Percentiles rank a stretch among this genome's conserved stretches.
Evolutionary conservation across 106 monocot genomes (phyloP).

Genomic region (Phalaenopsis equestris): DNA sequence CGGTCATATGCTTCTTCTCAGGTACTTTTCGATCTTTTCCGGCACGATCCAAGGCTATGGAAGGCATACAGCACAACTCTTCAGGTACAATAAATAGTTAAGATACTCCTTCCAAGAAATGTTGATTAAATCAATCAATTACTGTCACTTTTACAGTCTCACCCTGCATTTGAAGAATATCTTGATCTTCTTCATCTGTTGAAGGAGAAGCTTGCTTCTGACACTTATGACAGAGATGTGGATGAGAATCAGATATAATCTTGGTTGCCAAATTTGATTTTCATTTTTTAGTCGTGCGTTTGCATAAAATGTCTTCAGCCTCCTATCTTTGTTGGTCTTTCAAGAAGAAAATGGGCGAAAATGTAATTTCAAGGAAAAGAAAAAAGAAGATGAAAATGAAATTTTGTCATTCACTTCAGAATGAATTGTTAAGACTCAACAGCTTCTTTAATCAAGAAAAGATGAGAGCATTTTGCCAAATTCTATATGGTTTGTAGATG

Average conservation of each 20-base stretch:
- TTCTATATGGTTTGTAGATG: no score
- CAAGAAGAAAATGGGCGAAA: no score
- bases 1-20: slow-evolving; percentile 17
- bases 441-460: no score
- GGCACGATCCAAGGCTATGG: slow-evolving; percentile 84
- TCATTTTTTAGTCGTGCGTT: not conserved
- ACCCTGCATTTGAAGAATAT: slow-evolving; percentile 75
- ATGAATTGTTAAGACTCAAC: no score
- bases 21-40: slow-evolving; percentile 95
- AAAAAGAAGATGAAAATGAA: no score
- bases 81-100: slow-evolving; percentile 31
- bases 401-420: no score
- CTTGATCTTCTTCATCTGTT: slow-evolving; percentile 66
- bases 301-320: not conserved
- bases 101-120: not conserved
- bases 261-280: no score
- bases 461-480: no score
- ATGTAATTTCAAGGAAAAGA: no score
- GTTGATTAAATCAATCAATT: not conserved
- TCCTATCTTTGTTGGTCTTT: no score
- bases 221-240: slow-evolving; percentile 33
- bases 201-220: slow-evolving; percentile 70
- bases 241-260: slow-evolving; percentile 8
- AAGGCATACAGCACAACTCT: slow-evolving; percentile 83
- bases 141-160: slow-evolving; percentile 41